Conservation (phyloP, 2,329 filamentous ascomycete genomes). For the Scopulariopsis brevicaulis region DNA sequence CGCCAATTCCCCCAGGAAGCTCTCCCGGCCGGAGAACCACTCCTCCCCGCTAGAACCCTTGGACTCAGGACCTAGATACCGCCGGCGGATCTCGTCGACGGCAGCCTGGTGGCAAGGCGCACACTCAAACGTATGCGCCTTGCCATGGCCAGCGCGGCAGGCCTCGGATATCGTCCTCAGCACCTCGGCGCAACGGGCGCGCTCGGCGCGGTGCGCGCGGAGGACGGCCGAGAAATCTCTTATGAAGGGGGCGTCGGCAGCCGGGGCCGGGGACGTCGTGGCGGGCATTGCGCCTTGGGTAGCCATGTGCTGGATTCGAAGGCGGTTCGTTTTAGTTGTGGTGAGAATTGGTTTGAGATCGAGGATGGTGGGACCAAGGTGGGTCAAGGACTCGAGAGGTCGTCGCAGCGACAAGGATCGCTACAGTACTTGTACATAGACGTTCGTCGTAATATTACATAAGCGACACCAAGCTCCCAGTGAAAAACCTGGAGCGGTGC, state of each 20-base stretch:
- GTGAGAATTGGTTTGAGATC: neutral
- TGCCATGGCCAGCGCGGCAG: constrained; percentile 31
- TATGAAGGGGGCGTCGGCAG: constrained; percentile 4
- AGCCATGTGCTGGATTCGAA: neutral
- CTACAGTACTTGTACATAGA: no score
- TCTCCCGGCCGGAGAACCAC: constrained; percentile 39
- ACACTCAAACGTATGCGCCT: constrained; percentile 31
- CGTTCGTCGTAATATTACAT: neutral
- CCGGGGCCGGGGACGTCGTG: neutral
- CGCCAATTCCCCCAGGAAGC: constrained; percentile 38
- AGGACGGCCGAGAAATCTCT: constrained; percentile 8
- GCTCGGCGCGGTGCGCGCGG: constrained; percentile 5
- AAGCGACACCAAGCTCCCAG: neutral
- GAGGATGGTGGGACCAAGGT: no score
- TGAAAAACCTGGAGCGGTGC: neutral
- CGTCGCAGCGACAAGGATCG: no score
- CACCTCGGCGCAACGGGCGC: constrained; percentile 24
- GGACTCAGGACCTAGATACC: constrained; percentile 12
- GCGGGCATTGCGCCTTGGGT: neutral
- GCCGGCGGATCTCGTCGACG: constrained; percentile 28
- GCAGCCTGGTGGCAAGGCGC: constrained; percentile 33
- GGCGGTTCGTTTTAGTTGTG: neutral
- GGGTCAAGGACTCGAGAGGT: no score
- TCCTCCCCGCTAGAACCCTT: neutral
- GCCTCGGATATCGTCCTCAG: constrained; percentile 27